Percentiles rank a stretch among this genome's conserved stretches.
These are phyloP conservation scores for Caloboletus firmus DNA, from an alignment of 1,284 basidiomycete species.

Conservation along the genomic window DNA sequence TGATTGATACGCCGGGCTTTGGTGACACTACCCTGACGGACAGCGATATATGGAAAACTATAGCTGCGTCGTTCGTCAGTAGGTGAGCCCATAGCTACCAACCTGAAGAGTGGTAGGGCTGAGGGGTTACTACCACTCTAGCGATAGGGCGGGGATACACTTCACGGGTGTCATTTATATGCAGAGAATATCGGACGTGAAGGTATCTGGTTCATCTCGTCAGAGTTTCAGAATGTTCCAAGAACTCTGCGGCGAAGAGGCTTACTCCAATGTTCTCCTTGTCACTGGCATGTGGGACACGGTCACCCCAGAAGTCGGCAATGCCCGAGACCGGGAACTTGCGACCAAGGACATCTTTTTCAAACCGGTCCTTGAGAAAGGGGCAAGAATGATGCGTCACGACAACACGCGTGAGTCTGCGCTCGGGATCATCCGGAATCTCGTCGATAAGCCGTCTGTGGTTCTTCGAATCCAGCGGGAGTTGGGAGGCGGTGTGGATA, in stretches of 20 bases:
- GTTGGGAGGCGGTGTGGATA: constrained; percentile 35
- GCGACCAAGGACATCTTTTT: constrained; percentile 42
- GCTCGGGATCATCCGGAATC: constrained; percentile 33
- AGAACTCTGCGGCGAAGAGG: constrained; percentile 48
- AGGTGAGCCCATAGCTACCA: constrained; percentile 16
- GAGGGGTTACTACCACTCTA: constrained; percentile 17
- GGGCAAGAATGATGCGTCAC: constrained; percentile 40
- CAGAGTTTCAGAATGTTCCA: constrained; percentile 52
- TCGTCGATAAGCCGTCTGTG: constrained; percentile 33
- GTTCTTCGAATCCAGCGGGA: constrained; percentile 42
- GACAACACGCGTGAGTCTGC: constrained; percentile 37
- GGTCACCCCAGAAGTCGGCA: constrained; percentile 32
- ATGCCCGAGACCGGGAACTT: constrained; percentile 36
- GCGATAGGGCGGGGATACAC: constrained; percentile 37
- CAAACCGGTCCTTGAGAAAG: constrained; percentile 39
- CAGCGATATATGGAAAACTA: constrained; percentile 37
- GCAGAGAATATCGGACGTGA: constrained; percentile 53
- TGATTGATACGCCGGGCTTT: constrained; percentile 41
- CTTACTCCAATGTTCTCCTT: constrained; percentile 47
- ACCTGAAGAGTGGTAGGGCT: neutral
- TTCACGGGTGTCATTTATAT: constrained; percentile 50
- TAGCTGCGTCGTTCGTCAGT: constrained; percentile 35
- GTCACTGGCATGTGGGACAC: constrained; percentile 52
- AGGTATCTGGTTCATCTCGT: constrained; percentile 47
- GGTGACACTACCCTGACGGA: constrained; percentile 39